Evolutionary conservation across 116 monocot species (phyloP).

Genomic region (Iris pallida): DNA sequence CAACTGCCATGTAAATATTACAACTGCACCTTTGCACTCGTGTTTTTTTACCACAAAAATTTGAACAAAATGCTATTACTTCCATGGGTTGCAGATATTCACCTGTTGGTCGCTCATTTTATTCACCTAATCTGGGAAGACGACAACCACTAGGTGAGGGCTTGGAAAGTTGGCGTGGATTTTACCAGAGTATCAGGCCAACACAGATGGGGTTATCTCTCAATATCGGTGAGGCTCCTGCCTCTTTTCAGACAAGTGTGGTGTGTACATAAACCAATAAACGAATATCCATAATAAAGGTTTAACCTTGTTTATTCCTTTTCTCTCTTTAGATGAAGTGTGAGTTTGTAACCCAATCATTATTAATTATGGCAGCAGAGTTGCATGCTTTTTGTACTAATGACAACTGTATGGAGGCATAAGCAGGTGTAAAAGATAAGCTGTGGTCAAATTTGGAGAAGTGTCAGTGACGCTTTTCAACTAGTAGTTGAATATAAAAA

Average conservation of each 20-base stretch:
- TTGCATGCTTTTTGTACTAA: too few species aligned
- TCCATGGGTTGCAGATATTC: constrained; percentile 23
- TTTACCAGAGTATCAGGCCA: constrained; percentile 64
- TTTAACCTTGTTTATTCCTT: too few species aligned
- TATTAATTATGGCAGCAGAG: too few species aligned
- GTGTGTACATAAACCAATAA: background rate
- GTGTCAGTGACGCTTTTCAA: too few species aligned
- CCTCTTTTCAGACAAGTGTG: background rate
- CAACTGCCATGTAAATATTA: constrained; percentile 55
- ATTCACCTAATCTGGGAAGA: constrained; percentile 59
- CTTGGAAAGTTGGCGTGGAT: constrained; percentile 63
- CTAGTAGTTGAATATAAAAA: too few species aligned
- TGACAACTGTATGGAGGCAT: too few species aligned
- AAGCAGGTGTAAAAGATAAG: too few species aligned
- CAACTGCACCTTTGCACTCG: background rate
- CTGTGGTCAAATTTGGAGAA: too few species aligned
- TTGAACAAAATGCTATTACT: background rate
- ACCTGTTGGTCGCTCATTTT: constrained; percentile 77
- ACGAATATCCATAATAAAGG: background rate
- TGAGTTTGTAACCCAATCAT: too few species aligned
- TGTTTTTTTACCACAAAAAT: background rate
- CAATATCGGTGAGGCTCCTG: constrained; percentile 37
- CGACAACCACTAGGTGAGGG: constrained; percentile 52
- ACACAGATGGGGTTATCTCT: constrained; percentile 78
- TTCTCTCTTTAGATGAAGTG: too few species aligned